phyloP scores from a whole-genome alignment of 441 rosid genomes.

The Populus tomentosa region DNA sequence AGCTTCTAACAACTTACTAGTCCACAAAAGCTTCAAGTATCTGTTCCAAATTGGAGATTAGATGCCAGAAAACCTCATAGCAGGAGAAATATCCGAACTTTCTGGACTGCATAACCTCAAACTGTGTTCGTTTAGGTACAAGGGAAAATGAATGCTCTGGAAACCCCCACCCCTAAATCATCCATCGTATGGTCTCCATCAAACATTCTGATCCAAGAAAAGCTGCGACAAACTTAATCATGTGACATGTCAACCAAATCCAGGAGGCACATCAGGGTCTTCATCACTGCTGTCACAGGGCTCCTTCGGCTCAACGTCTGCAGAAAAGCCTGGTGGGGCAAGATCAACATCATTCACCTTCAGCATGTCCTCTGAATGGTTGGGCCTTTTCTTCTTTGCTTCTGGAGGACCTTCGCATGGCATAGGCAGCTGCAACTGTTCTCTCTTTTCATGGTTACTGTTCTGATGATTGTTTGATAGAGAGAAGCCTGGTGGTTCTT shows the following conservation, averaged over 20 bases:
- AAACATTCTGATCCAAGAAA: conserved; percentile 5
- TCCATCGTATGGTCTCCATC: conserved; percentile 1
- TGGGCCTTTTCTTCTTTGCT: conserved; percentile 29
- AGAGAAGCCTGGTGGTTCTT: conserved; percentile 46
- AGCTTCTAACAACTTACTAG: conserved; percentile 3
- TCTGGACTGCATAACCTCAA: conserved; percentile 17
- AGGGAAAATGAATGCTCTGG: conserved; percentile 1
- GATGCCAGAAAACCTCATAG: not conserved
- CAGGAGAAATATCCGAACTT: not conserved
- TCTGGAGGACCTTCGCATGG: conserved; percentile 25
- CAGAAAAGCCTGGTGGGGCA: conserved; percentile 41
- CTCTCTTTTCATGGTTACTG: conserved; percentile 16
- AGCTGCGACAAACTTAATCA: not conserved
- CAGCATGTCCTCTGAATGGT: conserved; percentile 14
- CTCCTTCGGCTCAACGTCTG: conserved; percentile 22
- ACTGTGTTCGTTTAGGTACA: not conserved
- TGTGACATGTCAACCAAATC: conserved; percentile 54
- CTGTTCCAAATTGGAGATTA: conserved; percentile 11
- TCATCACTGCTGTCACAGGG: conserved; percentile 49
- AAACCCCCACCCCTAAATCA: conserved; percentile 4
- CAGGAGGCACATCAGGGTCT: conserved; percentile 95
- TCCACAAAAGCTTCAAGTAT: not conserved
- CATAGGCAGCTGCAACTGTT: conserved; percentile 21
- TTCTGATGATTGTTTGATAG: conserved; percentile 24
- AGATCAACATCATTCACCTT: conserved; percentile 23